Evolutionary conservation across 176 grass and related monocot species (phyloP).

Genomic region (Aegilops umbellulata): DNA sequence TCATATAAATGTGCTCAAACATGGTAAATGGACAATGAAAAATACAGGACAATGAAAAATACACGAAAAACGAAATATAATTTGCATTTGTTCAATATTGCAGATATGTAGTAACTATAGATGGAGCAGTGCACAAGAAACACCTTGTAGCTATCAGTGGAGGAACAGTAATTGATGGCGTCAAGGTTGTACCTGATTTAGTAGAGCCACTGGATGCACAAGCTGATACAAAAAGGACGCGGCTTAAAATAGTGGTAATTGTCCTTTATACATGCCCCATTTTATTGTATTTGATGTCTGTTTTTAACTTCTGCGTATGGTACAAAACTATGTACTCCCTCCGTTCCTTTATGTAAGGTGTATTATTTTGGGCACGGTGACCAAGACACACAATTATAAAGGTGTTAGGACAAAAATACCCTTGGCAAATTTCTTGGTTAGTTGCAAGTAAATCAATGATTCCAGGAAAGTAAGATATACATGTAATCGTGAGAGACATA

Average conservation of each 20-base stretch:
- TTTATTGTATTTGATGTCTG: not conserved
- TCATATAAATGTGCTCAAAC: not conserved
- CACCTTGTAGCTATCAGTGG: slow-evolving; percentile 80
- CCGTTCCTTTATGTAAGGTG: too few relatives aligned
- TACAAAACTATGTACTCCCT: not conserved
- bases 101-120: slow-evolving; percentile 90
- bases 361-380: too few relatives aligned
- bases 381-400: too few relatives aligned
- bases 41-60: not conserved
- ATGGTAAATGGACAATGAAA: not conserved
- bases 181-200: slow-evolving; percentile 81
- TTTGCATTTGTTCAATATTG: slow-evolving; percentile 27
- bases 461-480: too few relatives aligned
- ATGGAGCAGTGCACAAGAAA: slow-evolving; percentile 69
- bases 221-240: slow-evolving; percentile 58
- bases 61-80: not conserved
- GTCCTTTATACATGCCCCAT: slow-evolving; percentile 11
- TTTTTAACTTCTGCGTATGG: not conserved
- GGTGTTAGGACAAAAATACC: too few relatives aligned
- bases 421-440: too few relatives aligned
- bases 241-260: slow-evolving; percentile 86
- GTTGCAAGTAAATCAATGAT: too few relatives aligned
- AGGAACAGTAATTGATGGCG: slow-evolving; percentile 74
- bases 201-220: slow-evolving; percentile 68
- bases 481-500: too few relatives aligned